Conservation (phyloP, 495 filamentous ascomycete species). For the Evernia prunastri region DNA sequence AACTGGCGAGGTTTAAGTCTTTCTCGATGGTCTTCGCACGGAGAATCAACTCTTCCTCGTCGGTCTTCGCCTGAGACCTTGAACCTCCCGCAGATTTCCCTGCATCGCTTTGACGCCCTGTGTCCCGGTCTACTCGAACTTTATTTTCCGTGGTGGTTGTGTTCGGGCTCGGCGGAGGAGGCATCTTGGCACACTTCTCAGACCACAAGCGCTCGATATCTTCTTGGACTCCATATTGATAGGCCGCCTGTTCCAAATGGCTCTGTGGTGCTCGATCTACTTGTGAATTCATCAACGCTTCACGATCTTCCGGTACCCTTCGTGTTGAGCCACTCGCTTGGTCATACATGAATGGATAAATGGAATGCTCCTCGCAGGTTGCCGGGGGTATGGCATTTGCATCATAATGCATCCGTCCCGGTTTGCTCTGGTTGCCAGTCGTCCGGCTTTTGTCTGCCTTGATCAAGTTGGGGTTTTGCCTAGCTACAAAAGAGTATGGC, state of each 20-base stretch:
- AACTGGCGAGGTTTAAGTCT: too few species aligned
- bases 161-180: neutral
- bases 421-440: accelerated
- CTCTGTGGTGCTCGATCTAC: too few species aligned
- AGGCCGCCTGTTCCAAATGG: neutral
- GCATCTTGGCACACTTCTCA: neutral
- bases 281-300: neutral
- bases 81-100: neutral
- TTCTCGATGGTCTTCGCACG: too few species aligned
- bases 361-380: neutral
- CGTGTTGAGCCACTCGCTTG: neutral
- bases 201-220: neutral
- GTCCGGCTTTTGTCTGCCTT: neutral
- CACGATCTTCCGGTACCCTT: neutral
- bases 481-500: neutral
- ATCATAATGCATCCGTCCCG: neutral
- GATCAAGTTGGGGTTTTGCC: neutral
- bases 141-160: neutral
- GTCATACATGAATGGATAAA: too few species aligned
- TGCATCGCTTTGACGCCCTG: neutral
- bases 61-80: neutral
- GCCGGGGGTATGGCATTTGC: neutral
- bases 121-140: neutral
- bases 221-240: neutral
- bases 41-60: too few species aligned